Evolutionary conservation across 768 basidiomycete species (phyloP), one percentile per base, ranked within the genome.

Genomic region (Lentinula detonsa): DNA sequence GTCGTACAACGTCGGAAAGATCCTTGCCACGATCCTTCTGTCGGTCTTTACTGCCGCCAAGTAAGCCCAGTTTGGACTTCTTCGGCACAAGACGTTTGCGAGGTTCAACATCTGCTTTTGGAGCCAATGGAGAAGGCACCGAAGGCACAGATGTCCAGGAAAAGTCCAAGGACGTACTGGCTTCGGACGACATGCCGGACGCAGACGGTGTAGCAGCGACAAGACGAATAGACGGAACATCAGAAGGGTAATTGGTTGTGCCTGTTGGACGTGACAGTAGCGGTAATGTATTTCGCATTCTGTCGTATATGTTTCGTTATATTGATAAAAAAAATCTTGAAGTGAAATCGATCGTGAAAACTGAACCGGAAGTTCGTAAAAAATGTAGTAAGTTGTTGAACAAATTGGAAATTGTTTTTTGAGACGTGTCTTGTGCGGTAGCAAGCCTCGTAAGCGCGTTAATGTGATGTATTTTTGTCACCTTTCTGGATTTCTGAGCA

Each of bases 131-230:
- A 70, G 71, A 4, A 15, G 61, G 28, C 8, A 52, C 37, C 56
- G 74, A 71, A 0, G 74, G 70, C 15, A 67, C 63, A 15, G 72
- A 66, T 3, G 69, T 70, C 77, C 75, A 76, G 21, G 77, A 73
- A 9, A 67, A 66, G 61, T 75, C 72, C n/a, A 75, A 51, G 48
- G 74, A 71, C 6, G 70, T 67, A 57, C 69, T 74, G 5, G 69
- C 67, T n/a, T 75, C 69, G 2, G 77, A 72, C 21, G 77, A 72
- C 43, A 73, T 63, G 11, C 81, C 81, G 3, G 76, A 64, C 5
- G 82, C 79, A 11, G 82, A 84, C 3, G 88, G 89, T 0, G 83
- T 88, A 0, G 89, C 86, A 15, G 84, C 78, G 64, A 85, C 84
- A 66, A 91, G 81, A 48, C 87, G 81, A 61, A 91, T 91, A 57